A percentile compares a stretch with the other conserved stretches of the same genome.
These are phyloP conservation scores for Tetracladium marchalianum DNA, from an alignment of 495 filamentous ascomycete species.

Conservation along the genomic window DNA sequence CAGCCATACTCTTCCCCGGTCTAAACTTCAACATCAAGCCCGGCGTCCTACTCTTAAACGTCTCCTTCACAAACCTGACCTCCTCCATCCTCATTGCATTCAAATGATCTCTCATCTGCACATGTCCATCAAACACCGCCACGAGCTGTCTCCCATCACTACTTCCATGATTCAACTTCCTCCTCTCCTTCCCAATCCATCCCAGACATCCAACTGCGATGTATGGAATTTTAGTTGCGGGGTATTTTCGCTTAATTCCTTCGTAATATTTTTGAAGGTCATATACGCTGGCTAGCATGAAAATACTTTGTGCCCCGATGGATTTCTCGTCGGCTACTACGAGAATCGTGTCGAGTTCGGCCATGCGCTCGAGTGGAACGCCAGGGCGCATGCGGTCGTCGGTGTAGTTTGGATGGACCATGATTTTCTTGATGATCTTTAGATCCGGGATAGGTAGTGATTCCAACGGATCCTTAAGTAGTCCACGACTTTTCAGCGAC, in stretches of 20 bases:
- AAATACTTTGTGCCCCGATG: conserved; percentile 11
- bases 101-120: conserved; percentile 10
- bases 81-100: conserved; percentile 5
- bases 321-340: conserved; percentile 16
- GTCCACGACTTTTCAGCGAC: not conserved
- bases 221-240: conserved; percentile 4
- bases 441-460: conserved; percentile 6
- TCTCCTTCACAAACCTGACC: conserved; percentile 7
- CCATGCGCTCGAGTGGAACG: conserved; percentile 3
- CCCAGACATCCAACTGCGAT: conserved; percentile 16
- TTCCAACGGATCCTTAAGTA: conserved; percentile 2
- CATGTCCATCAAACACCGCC: conserved; percentile 8
- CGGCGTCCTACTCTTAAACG: conserved; percentile 1
- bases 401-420: conserved; percentile 17
- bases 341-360: conserved; percentile 1
- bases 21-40: conserved; percentile 7
- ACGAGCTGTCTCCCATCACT: conserved; percentile 11
- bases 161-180: conserved; percentile 5
- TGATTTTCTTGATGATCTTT: conserved; percentile 9
- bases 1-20: too few species aligned
- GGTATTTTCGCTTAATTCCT: not conserved
- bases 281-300: conserved; percentile 11
- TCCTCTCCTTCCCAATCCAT: conserved; percentile 9
- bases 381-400: conserved; percentile 5
- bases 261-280: conserved; percentile 12